Conservation (phyloP, 495 filamentous ascomycete species). For the Trichodelitschia bisporula region DNA sequence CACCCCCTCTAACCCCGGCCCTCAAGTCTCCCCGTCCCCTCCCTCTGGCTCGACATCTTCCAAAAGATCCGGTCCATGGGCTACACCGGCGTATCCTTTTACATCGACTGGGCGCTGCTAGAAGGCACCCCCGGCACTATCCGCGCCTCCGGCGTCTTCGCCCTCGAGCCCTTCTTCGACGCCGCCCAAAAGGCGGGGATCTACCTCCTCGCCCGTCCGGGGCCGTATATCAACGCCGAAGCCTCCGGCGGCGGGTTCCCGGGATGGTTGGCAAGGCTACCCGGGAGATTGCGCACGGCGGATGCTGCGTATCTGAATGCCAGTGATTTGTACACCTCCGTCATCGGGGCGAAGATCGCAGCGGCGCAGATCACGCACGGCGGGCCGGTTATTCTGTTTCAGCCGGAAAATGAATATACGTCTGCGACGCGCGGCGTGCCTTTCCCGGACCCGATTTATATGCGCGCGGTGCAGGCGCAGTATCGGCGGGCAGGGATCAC, state of each 20-base stretch:
- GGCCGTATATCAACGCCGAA: slow-evolving; percentile 45
- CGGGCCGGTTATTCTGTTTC: slow-evolving; percentile 50
- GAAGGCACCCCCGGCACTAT: slow-evolving; percentile 50
- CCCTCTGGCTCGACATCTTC: slow-evolving; percentile 49
- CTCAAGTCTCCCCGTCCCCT: slow-evolving; percentile 33
- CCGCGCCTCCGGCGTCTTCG: slow-evolving; percentile 42
- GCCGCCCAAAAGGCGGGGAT: slow-evolving; percentile 43
- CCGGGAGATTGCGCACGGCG: slow-evolving; percentile 31
- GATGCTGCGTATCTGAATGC: slow-evolving; percentile 36
- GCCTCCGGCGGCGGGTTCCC: slow-evolving; percentile 36
- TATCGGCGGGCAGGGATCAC: slow-evolving; percentile 42
- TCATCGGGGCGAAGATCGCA: slow-evolving; percentile 38
- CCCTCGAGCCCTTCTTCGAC: slow-evolving; percentile 43
- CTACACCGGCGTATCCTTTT: slow-evolving; percentile 55
- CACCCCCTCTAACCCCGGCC: neutral
- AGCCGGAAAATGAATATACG: slow-evolving; percentile 61
- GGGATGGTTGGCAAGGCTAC: slow-evolving; percentile 39
- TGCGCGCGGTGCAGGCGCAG: slow-evolving; percentile 44
- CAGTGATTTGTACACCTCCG: slow-evolving; percentile 33
- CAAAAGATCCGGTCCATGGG: slow-evolving; percentile 59
- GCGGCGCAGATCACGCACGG: slow-evolving; percentile 57
- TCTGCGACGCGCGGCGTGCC: slow-evolving; percentile 21
- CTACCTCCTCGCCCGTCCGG: slow-evolving; percentile 52
- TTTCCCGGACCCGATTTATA: slow-evolving; percentile 21
- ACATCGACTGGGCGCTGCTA: slow-evolving; percentile 55